Percentiles rank a stretch among this genome's conserved stretches.
phyloP scores from a whole-genome alignment of 129 eudicot species.

The Pseudognaphalium luteoalbum region DNA sequence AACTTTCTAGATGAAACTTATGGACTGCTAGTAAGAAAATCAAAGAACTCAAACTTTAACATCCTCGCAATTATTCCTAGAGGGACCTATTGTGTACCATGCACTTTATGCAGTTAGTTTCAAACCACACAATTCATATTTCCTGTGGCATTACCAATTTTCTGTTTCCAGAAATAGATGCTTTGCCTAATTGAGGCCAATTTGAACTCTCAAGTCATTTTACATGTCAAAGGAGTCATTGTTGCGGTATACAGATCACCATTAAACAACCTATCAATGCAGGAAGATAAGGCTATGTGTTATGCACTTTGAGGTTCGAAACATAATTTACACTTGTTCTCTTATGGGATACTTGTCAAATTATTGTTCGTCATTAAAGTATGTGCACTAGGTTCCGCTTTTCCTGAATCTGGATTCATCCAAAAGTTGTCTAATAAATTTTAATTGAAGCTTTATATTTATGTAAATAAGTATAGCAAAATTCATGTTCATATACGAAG shows the following conservation, averaged over 20 bases:
- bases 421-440: not conserved
- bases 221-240: slow-evolving; percentile 17
- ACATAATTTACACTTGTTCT: not conserved
- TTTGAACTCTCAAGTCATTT: slow-evolving; percentile 18
- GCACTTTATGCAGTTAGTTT: slow-evolving; percentile 27
- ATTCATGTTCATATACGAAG: not conserved
- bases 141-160: slow-evolving; percentile 18
- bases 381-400: slow-evolving; percentile 10
- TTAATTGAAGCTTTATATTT: not conserved
- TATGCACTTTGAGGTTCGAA: slow-evolving; percentile 3
- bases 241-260: slow-evolving; percentile 10
- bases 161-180: slow-evolving; percentile 24
- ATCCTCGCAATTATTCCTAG: slow-evolving; percentile 16
- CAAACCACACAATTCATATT: slow-evolving; percentile 26
- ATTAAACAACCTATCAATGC: not conserved
- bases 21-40: slow-evolving; percentile 10
- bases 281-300: slow-evolving; percentile 18
- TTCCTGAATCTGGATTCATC: slow-evolving; percentile 5
- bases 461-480: slow-evolving; percentile 4
- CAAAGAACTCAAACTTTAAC: slow-evolving; percentile 9
- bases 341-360: slow-evolving; percentile 17
- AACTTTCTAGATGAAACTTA: slow-evolving; percentile 10
- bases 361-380: slow-evolving; percentile 17
- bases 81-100: slow-evolving; percentile 22
- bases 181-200: slow-evolving; percentile 29